Evolutionary conservation across 306 rosid species (phyloP), one percentile per base, ranked within the genome.

Genomic region (Elaeagnus macrophylla): DNA sequence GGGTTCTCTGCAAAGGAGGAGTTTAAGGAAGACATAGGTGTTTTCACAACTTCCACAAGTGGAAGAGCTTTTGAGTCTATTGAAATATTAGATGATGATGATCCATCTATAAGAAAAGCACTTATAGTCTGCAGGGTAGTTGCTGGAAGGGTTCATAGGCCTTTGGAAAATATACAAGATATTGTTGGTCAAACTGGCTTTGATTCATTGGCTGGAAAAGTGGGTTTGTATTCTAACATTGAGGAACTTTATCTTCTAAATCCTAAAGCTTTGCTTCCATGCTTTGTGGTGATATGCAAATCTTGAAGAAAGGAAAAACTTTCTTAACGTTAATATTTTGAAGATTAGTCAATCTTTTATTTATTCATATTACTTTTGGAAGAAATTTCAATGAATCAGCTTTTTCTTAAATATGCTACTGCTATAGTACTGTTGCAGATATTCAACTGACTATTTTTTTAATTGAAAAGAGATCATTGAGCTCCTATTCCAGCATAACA

Each of bases 61-160:
- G 74, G 58, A 20, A 75, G 64, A 59, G 87, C 85, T 53, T 54
- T 75, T 41, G 82, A 75, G 44, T 70, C 64, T 5, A 58, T 66
- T 37, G 60, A 20, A 42, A 9, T 35, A 42, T 36, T 12, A 10
- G 66, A 58, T 11, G 66, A 58, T 11, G 66, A 62, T 54, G 72
- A 40, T 6, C 2, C 16, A 8, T 56, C 57, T 61, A 3, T 16
- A 10, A 80, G 75, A 46, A 82, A 65, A 48, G 67, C 79, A 48
- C 52, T 84, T 15, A 48, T 76, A 51, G 73, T 84, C 60, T 84
- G 94, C 59, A 74, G 85, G 62, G 88, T 84, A n/a, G 65, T 81
- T 36, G 94, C 85, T 13, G 94, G 94, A 13, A 76, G 69, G 62
- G 62, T 76, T 42, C 40, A 53, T 12, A 51, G 44, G n/a, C 64